Base-by-base conservation (phyloP, 495 filamentous ascomycete species). In the Bacidia rubella region DNA sequence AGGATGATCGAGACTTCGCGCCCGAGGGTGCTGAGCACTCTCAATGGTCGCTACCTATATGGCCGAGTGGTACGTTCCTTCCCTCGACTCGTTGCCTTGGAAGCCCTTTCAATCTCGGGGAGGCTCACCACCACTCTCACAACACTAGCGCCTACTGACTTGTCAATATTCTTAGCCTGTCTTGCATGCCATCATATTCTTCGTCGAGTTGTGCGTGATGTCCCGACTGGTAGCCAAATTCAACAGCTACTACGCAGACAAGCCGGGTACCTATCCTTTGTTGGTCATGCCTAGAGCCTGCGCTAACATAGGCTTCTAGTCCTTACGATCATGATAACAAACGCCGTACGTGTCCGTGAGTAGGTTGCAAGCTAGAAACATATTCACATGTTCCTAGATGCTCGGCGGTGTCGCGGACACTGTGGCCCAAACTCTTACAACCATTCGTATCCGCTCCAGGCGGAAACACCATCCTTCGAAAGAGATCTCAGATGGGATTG, bases 301-400 rank as follows among this genome's bases (percentile, higher is more conserved):
- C 65, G 69, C 63, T 57, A 20, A 54, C 53, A 40, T 27, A 50
- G 47, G 4, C 55, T 21, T 52, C 59, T 68, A 86, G 87, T 98
- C 35, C 74, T 98, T 55, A 98, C 92, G 40, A 98, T 90, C 66
- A 98, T 97, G 92, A 85, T 96, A 55, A 90, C 87, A 59, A 98
- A 98, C 68, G 84, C 92, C 52, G 83, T 98, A 79, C 63, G 78
- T 60, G 42, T 29, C 17, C 15, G 25, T 40, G 26, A 10, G 52
- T 11, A 40, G 42, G 17, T 23, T 17, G 19, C 15, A 35, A 35
- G 5, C 29, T 35, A 7, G 15, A 35, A 35, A 7, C 29, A 35
- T 5, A 35, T 5, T 7, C 29, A 11, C 2, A 39, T 32, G 41
- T 53, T 41, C 19, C 54, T 42, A 87, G 82, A 71, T 86, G 27